Evolutionary conservation across 176 grass and related monocot species (phyloP).

Genomic region (Urochloa ruziziensis): DNA sequence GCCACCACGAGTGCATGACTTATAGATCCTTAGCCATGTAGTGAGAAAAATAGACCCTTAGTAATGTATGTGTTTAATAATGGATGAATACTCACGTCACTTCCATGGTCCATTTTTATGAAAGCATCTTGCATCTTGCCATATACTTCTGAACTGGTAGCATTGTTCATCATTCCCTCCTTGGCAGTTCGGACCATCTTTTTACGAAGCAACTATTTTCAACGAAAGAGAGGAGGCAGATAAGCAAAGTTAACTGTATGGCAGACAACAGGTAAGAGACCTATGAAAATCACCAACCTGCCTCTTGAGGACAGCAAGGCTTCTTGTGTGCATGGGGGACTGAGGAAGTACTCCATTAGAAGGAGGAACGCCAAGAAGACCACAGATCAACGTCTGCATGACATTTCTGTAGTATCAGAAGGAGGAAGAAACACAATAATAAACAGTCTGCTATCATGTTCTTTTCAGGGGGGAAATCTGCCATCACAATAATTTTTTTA

Average conservation of each 20-base stretch:
- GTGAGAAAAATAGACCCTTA: not conserved
- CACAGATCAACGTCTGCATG: slow-evolving; percentile 70
- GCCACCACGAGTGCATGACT: too few species aligned
- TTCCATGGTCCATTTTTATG: slow-evolving; percentile 65
- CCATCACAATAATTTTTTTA: not conserved
- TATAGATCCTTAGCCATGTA: not conserved
- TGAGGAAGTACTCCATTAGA: slow-evolving; percentile 94
- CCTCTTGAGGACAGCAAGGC: slow-evolving; percentile 73
- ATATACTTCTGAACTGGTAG: slow-evolving; percentile 76
- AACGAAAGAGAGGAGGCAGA: slow-evolving; percentile 9
- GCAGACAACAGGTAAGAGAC: not conserved
- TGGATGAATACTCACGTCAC: slow-evolving; percentile 29
- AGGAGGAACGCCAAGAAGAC: slow-evolving; percentile 81
- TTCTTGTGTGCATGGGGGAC: slow-evolving; percentile 88
- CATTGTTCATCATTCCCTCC: slow-evolving; percentile 64
- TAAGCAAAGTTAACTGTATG: slow-evolving; percentile 37
- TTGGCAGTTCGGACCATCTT: slow-evolving; percentile 79
- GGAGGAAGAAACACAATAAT: slow-evolving; percentile 7
- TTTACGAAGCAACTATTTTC: slow-evolving; percentile 61
- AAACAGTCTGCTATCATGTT: not conserved
- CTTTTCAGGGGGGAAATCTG: too few species aligned
- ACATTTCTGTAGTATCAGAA: slow-evolving; percentile 23
- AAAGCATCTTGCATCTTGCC: slow-evolving; percentile 81
- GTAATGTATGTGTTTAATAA: not conserved
- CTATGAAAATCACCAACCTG: slow-evolving; percentile 47